Evolutionary conservation across 2,329 filamentous ascomycete species (phyloP), one percentile per base, ranked within the genome.

Genomic region (Colletotrichum scovillei): DNA sequence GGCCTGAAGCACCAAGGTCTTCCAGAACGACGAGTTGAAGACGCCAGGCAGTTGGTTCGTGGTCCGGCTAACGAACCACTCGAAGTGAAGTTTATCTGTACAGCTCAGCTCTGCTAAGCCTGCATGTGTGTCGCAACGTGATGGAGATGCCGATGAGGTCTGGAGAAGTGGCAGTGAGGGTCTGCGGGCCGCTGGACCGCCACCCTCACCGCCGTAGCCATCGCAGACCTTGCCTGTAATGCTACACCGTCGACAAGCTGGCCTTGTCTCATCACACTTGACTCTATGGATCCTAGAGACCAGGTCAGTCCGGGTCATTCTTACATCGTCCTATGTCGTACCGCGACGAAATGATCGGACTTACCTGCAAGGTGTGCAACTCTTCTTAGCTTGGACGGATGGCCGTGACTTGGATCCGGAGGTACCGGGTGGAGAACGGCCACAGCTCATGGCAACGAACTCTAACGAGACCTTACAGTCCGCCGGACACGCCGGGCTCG

Each of bases 31-130:
- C 28, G 80, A 83, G 26, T 69, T 74, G 65, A 84, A 85, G 1
- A 78, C 77, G 0, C 83, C 83, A 0, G 80, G 80, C 0, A 86
- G 72, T 65, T 84, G 85, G 4, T 76, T 74, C 0, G 76, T 77
- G 5, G 82, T 85, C 24, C 81, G 81, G 42, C 77, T 77, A 19
- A 80, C 80, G 77, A 88, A 88, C 81, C 84, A 88, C 16, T 85
- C 82, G 19, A 86, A 81, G 67, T 78, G 58, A 83, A 79, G 8
- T 70, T 62, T 69, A 11, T 67, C 57, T 7, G 56, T 22, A 8
- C n/a, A n/a, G 4, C 28, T 30, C 0, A 67, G 46, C 16, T 30
- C 52, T 26, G 46, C 30, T 9, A 60, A 42, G 26, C 64, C 58
- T 26, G 53, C 24, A 7, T 65, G 72, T 5, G 35, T 30, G 11